Conservation (phyloP, 2,329 filamentous ascomycete genomes). For the Ciborinia camelliae region DNA sequence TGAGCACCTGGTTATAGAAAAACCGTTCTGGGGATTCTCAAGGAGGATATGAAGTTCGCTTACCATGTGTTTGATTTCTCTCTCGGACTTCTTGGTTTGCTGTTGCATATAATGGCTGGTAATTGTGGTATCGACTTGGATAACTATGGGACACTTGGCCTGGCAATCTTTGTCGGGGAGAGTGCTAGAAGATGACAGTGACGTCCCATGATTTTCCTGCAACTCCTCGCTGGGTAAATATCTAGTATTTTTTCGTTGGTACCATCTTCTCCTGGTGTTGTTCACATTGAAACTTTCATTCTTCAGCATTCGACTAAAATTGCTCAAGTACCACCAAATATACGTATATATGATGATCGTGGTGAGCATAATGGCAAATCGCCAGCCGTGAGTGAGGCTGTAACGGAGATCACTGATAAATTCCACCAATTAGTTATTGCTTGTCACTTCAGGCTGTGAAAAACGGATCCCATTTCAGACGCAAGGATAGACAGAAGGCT, state of each 20-base stretch:
- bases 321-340: background rate
- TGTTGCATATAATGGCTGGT: background rate
- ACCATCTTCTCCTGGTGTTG: background rate
- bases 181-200: background rate
- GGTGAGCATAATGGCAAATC: background rate
- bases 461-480: background rate
- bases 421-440: background rate
- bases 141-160: background rate
- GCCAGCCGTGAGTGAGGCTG: background rate
- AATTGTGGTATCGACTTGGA: background rate
- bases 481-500: too few relatives aligned
- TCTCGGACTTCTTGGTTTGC: background rate
- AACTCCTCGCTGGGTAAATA: background rate
- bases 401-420: background rate
- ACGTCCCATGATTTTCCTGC: background rate
- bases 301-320: background rate
- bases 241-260: background rate
- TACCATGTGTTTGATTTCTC: background rate
- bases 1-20: background rate
- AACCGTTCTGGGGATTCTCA: too few relatives aligned
- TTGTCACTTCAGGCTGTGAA: background rate
- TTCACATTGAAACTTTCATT: background rate
- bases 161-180: background rate
- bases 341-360: background rate
- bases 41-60: background rate